A percentile compares a stretch with the other conserved stretches of the same genome.
Conservation (phyloP, 257 asterid genomes). For the Ajuga chamaepitys region DNA sequence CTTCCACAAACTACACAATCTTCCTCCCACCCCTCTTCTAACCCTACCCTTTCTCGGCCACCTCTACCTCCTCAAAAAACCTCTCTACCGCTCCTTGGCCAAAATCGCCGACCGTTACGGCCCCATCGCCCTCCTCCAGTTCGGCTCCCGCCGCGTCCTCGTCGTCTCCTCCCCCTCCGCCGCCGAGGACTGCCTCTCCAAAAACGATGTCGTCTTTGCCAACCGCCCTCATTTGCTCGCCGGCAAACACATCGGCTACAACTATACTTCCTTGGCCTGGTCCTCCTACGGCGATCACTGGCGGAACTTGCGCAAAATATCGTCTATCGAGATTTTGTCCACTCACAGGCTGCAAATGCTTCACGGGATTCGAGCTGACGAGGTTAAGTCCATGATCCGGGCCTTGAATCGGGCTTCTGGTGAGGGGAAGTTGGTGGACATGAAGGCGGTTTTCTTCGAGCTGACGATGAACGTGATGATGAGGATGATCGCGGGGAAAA, state of each 20-base stretch:
- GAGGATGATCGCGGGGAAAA: constrained; percentile 55
- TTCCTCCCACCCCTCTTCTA: constrained; percentile 53
- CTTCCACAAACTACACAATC: constrained; percentile 25
- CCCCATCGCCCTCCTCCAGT: constrained; percentile 42
- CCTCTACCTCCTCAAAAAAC: constrained; percentile 48
- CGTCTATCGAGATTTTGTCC: constrained; percentile 49
- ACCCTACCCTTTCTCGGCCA: constrained; percentile 57
- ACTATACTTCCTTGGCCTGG: constrained; percentile 46
- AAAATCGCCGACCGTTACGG: constrained; percentile 43
- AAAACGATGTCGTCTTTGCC: constrained; percentile 48
- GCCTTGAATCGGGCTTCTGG: constrained; percentile 14
- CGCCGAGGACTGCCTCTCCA: constrained; percentile 58
- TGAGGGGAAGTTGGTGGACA: constrained; percentile 24
- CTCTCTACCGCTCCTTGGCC: constrained; percentile 48
- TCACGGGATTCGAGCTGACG: constrained; percentile 45
- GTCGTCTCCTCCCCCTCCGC: constrained; percentile 60
- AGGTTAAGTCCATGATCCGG: constrained; percentile 34
- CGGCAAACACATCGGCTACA: constrained; percentile 46
- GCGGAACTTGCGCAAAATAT: constrained; percentile 49
- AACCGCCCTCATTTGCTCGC: constrained; percentile 51
- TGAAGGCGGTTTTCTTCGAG: constrained; percentile 38
- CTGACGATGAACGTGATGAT: constrained; percentile 37
- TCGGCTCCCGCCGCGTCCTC: constrained; percentile 64
- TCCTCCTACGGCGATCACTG: constrained; percentile 56
- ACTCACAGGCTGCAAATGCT: constrained; percentile 46